A percentile compares a stretch with the other conserved stretches of the same genome.
Evolutionary conservation across 75 land plant species (phyloP).

Genomic region (Chamaecyparis obtusa): DNA sequence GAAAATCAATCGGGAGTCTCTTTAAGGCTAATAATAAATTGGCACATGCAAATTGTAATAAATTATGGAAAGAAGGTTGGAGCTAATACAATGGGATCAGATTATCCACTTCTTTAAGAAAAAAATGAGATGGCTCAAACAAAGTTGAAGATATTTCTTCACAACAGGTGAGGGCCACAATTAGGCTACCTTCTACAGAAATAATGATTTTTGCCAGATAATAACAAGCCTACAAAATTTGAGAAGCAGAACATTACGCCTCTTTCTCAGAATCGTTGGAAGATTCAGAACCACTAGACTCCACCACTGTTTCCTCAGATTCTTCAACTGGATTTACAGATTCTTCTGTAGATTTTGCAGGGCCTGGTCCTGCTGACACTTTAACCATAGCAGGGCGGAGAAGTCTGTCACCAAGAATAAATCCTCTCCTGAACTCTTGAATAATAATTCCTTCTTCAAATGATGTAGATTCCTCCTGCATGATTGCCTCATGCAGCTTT

Average conservation of each 20-base stretch:
- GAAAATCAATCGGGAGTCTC: neutral
- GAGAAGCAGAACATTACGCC: neutral
- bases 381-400: conserved; percentile 93
- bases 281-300: neutral
- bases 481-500: conserved; percentile 94
- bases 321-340: conserved; percentile 8
- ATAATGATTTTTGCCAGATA: neutral
- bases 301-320: neutral
- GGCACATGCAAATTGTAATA: neutral
- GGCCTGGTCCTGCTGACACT: conserved; percentile 87
- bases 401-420: conserved; percentile 72
- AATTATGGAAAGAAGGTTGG: neutral
- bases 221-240: conserved; percentile 1
- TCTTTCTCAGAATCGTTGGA: conserved; percentile 2
- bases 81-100: neutral
- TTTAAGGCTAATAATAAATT: neutral
- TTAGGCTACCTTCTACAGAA: neutral
- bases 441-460: conserved; percentile 78
- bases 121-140: neutral
- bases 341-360: conserved; percentile 19
- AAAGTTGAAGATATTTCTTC: neutral
- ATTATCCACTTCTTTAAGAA: neutral
- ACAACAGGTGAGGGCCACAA: neutral
- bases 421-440: conserved; percentile 85
- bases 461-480: conserved; percentile 77